These are phyloP conservation scores for Pleurotus pulmonarius DNA, from an alignment of 768 basidiomycete genomes.

Conservation along the genomic window DNA sequence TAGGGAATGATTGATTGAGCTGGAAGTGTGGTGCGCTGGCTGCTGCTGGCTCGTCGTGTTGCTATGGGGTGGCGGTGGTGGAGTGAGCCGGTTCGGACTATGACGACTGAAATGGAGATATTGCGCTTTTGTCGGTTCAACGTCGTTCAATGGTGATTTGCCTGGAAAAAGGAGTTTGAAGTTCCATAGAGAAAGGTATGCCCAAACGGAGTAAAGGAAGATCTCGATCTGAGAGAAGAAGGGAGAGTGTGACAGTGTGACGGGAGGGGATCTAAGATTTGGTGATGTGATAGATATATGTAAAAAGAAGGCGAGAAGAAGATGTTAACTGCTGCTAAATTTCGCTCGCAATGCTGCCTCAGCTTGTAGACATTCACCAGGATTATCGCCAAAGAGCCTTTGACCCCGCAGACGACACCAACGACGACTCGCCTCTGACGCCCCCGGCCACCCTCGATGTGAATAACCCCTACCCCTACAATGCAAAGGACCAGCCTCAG, in stretches of 20 bases:
- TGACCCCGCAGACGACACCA: not conserved
- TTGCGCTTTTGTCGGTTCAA: slow-evolving; percentile 6
- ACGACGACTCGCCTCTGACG: not conserved
- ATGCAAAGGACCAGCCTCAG: slow-evolving; percentile 18
- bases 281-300: not conserved
- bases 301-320: slow-evolving; percentile 1
- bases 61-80: not conserved
- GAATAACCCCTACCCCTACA: slow-evolving; percentile 30
- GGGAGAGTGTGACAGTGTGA: not conserved
- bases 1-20: not conserved
- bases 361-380: slow-evolving; percentile 4
- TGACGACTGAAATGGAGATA: slow-evolving; percentile 5
- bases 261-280: not conserved
- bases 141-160: not conserved
- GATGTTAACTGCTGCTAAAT: not conserved
- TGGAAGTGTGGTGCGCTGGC: not conserved
- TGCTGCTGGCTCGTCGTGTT: slow-evolving; percentile 4
- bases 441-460: slow-evolving; percentile 8
- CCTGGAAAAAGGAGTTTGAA: not conserved
- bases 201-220: not conserved
- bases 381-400: not conserved
- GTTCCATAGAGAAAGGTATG: not conserved
- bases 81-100: not conserved
- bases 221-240: not conserved
- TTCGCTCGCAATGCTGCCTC: slow-evolving; percentile 5